Percentiles rank a stretch among this genome's conserved stretches.
phyloP scores from a whole-genome alignment of 495 filamentous ascomycete genomes.

The Penicillium mononematosum region DNA sequence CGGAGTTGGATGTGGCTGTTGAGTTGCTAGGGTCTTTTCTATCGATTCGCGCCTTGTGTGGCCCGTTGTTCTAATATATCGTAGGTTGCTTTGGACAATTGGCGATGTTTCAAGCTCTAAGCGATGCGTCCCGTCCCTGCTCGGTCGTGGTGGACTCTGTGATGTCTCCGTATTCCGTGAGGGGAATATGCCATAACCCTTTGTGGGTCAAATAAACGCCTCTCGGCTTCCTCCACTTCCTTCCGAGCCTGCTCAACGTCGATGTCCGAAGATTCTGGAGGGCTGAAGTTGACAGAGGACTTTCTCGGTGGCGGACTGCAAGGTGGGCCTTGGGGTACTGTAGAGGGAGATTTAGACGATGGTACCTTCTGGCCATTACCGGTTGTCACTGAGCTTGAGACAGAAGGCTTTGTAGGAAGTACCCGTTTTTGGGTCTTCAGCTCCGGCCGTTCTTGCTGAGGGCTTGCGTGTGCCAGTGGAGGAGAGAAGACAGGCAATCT shows the following conservation, averaged over 20 bases:
- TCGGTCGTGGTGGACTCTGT: constrained; percentile 58
- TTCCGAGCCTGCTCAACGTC: constrained; percentile 25
- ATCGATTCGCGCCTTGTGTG: constrained; percentile 45
- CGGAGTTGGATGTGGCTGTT: constrained; percentile 13
- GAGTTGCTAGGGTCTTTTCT: constrained; percentile 28
- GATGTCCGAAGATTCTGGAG: constrained; percentile 25
- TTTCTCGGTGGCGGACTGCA: constrained; percentile 63
- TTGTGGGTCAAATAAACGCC: constrained; percentile 21
- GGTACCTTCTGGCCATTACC: neutral
- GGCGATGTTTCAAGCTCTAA: constrained; percentile 62
- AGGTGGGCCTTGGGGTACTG: constrained; percentile 39
- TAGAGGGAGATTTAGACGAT: neutral
- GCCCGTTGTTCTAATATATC: constrained; percentile 39
- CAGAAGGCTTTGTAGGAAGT: constrained; percentile 24
- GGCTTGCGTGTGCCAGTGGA: constrained; percentile 48
- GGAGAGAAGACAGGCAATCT: constrained; percentile 61
- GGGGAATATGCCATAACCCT: constrained; percentile 3
- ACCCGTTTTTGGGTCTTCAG: constrained; percentile 58
- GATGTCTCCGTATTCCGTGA: constrained; percentile 6
- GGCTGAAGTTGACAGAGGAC: constrained; percentile 56
- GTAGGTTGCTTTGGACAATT: constrained; percentile 76
- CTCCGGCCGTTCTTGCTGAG: constrained; percentile 62
- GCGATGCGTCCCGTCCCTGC: constrained; percentile 74
- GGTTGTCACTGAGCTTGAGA: constrained; percentile 2
- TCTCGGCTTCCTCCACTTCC: constrained; percentile 30